Evolutionary conservation across 768 basidiomycete genomes (phyloP).

Genomic region (Amanita fuliginea): DNA sequence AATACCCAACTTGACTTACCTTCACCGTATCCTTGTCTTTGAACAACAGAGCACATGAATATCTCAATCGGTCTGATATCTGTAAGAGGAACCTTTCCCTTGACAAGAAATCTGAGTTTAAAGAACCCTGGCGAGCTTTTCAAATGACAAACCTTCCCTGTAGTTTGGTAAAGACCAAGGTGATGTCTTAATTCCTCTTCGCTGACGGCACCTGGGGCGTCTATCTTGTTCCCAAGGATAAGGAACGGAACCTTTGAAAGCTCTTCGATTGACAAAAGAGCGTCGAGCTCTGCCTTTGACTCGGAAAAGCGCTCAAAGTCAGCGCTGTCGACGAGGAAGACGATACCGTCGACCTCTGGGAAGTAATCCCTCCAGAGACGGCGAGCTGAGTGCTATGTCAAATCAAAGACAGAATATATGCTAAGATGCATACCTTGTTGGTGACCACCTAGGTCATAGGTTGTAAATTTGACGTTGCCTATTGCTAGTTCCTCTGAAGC

Average conservation of each 20-base stretch:
- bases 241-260: constrained; percentile 96
- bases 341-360: constrained; percentile 97
- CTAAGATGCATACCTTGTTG: constrained; percentile 59
- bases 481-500: constrained; percentile 98
- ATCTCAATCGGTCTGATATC: constrained; percentile 98
- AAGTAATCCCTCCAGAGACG: constrained; percentile 99
- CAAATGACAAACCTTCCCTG: constrained; percentile 73
- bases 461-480: constrained; percentile 98
- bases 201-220: constrained; percentile 93
- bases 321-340: constrained; percentile 96
- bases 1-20: constrained; percentile 32
- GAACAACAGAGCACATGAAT: constrained; percentile 99
- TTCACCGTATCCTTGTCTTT: constrained; percentile 97
- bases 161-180: constrained; percentile 96
- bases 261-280: constrained; percentile 91
- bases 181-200: constrained; percentile 96
- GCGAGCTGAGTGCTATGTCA: constrained; percentile 48
- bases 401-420: not conserved
- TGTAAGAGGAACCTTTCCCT: constrained; percentile 95
- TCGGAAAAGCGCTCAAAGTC: constrained; percentile 96
- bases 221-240: constrained; percentile 98
- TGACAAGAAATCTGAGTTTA: not conserved
- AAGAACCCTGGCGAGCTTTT: not conserved
- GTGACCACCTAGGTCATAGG: constrained; percentile 97
- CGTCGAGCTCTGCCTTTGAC: constrained; percentile 95